A percentile compares a stretch with the other conserved stretches of the same genome.
Conservation (phyloP, 306 rosid species). For the Calophaca sinica region DNA sequence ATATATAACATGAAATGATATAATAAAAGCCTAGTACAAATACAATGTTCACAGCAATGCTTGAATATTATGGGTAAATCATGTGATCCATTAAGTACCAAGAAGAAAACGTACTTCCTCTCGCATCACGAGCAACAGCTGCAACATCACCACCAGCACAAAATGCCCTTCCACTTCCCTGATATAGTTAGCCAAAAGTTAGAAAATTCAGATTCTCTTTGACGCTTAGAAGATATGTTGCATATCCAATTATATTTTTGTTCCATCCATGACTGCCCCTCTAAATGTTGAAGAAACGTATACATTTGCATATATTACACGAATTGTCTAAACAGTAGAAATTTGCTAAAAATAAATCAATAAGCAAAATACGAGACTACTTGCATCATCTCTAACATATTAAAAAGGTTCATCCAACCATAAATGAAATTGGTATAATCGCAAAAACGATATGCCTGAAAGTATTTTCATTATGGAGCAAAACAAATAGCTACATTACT, state of each 20-base stretch:
- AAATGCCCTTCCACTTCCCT: constrained; percentile 97
- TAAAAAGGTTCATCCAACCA: neutral
- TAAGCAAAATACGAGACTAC: constrained; percentile 7
- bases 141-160: constrained; percentile 99
- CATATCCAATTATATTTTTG: constrained; percentile 22
- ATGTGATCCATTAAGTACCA: constrained; percentile 24
- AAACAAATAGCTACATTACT: neutral
- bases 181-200: constrained; percentile 43
- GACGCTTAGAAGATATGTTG: constrained; percentile 13
- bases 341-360: constrained; percentile 3
- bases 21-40: constrained; percentile 11
- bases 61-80: constrained; percentile 9
- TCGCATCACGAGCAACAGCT: constrained; percentile 61
- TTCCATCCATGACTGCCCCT: constrained; percentile 16
- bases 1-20: constrained; percentile 19
- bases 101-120: constrained; percentile 52
- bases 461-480: neutral
- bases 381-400: constrained; percentile 16
- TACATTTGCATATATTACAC: constrained; percentile 6
- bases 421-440: neutral
- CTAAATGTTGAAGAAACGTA: neutral
- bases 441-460: constrained; percentile 3
- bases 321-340: constrained; percentile 10
- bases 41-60: neutral
- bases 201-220: constrained; percentile 29